Evolutionary conservation across 305 asterid genomes (phyloP).

Genomic region (Andrographis paniculata): DNA sequence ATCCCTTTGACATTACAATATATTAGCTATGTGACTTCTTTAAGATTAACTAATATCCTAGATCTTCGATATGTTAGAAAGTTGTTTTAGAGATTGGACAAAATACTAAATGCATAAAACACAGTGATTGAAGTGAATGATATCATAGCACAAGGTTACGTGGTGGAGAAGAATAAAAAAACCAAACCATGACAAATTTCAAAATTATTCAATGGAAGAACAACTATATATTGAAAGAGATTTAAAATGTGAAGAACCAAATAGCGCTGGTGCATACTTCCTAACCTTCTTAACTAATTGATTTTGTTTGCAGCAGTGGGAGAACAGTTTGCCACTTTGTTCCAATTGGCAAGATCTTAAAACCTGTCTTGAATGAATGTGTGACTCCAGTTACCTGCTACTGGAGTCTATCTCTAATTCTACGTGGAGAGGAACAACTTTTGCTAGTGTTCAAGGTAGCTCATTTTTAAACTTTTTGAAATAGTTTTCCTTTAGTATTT

Average conservation of each 20-base stretch:
- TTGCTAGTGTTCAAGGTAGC: slow-evolving; percentile 76
- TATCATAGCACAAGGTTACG: too few relatives aligned
- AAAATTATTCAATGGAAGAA: not conserved
- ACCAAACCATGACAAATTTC: too few relatives aligned
- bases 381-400: slow-evolving; percentile 95
- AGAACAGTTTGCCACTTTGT: slow-evolving; percentile 49
- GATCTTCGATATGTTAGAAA: too few relatives aligned
- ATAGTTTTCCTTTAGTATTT: not conserved
- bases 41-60: too few relatives aligned
- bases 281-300: slow-evolving; percentile 4
- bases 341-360: slow-evolving; percentile 62
- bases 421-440: slow-evolving; percentile 66
- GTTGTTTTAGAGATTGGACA: too few relatives aligned
- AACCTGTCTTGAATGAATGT: slow-evolving; percentile 83
- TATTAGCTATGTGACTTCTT: not conserved
- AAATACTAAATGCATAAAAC: too few relatives aligned
- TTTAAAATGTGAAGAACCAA: not conserved
- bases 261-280: not conserved
- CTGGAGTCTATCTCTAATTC: slow-evolving; percentile 76
- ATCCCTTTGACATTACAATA: not conserved
- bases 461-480: not conserved
- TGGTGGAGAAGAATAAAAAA: too few relatives aligned
- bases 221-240: not conserved
- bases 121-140: too few relatives aligned
- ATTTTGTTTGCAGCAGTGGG: slow-evolving; percentile 47